Conservation (phyloP, 345 rosid species). For the Eucalyptus melliodora region DNA sequence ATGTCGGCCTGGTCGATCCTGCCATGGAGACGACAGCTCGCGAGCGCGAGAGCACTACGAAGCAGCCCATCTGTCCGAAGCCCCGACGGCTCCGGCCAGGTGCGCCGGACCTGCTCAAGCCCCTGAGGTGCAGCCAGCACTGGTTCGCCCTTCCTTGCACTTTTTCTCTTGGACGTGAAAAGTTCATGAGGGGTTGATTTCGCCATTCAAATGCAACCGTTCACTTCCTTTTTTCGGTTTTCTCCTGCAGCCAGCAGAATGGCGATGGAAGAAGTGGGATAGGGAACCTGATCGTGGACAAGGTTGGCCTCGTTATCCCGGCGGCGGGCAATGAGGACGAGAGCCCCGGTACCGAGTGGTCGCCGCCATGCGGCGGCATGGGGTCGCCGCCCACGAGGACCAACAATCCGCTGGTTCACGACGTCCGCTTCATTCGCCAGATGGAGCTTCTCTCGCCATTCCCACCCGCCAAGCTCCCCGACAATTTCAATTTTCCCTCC, state of each 20-base stretch:
- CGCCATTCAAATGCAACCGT: not conserved
- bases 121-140: slow-evolving; percentile 44
- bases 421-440: slow-evolving; percentile 51
- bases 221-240: not conserved
- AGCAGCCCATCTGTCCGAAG: slow-evolving; percentile 51
- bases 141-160: not conserved
- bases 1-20: slow-evolving; percentile 22
- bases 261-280: slow-evolving; percentile 25
- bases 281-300: slow-evolving; percentile 24
- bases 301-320: slow-evolving; percentile 21
- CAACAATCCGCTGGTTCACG: slow-evolving; percentile 59
- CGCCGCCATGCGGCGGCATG: slow-evolving; percentile 26
- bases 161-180: not conserved
- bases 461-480: slow-evolving; percentile 36
- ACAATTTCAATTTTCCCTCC: slow-evolving; percentile 4
- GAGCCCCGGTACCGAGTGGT: slow-evolving; percentile 20
- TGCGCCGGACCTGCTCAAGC: slow-evolving; percentile 54
- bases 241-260: slow-evolving; percentile 25
- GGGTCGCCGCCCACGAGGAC: slow-evolving; percentile 87
- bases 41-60: not conserved
- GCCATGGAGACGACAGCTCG: not conserved
- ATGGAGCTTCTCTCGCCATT: slow-evolving; percentile 58
- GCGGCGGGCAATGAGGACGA: slow-evolving; percentile 17
- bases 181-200: not conserved
- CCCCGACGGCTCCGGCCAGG: slow-evolving; percentile 48